phyloP scores from a whole-genome alignment of 768 basidiomycete genomes.

The Phylloporus sp. region DNA sequence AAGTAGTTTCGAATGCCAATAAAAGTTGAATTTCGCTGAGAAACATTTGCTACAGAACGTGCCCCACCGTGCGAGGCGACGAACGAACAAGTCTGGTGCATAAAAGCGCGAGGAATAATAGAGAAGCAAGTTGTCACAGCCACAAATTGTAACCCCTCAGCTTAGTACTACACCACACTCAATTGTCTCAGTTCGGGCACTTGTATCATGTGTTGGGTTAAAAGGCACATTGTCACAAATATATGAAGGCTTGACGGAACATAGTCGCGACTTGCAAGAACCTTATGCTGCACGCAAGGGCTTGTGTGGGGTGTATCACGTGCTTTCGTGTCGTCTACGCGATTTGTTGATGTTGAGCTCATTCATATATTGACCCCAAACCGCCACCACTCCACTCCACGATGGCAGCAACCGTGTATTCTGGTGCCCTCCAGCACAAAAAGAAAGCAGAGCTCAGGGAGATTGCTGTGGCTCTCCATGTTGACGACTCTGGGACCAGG shows the following conservation, averaged over 20 bases:
- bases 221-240: too few relatives aligned
- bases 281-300: too few relatives aligned
- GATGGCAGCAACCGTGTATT: constrained; percentile 44
- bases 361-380: constrained; percentile 17
- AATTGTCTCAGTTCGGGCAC: too few relatives aligned
- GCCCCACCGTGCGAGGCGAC: background rate
- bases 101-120: background rate
- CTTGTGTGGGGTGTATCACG: constrained; percentile 15
- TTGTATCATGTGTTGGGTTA: too few relatives aligned
- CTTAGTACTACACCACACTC: too few relatives aligned
- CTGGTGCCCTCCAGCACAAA: constrained; percentile 57
- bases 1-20: constrained; percentile 33
- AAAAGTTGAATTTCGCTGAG: constrained; percentile 20
- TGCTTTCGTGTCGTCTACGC: constrained; percentile 20
- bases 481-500: constrained; percentile 56
- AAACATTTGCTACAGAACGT: constrained; percentile 6
- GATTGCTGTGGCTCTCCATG: constrained; percentile 50
- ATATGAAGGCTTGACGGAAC: too few relatives aligned
- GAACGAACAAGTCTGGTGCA: constrained; percentile 13
- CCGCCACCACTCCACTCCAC: constrained; percentile 2
- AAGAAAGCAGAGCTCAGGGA: constrained; percentile 67
- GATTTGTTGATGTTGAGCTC: constrained; percentile 31
- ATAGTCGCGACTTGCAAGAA: too few relatives aligned
- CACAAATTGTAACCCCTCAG: constrained; percentile 4
- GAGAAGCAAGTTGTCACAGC: constrained; percentile 9